Base-by-base conservation (phyloP, 768 basidiomycete species). In the Krasilnikovozyma curviuscula region DNA sequence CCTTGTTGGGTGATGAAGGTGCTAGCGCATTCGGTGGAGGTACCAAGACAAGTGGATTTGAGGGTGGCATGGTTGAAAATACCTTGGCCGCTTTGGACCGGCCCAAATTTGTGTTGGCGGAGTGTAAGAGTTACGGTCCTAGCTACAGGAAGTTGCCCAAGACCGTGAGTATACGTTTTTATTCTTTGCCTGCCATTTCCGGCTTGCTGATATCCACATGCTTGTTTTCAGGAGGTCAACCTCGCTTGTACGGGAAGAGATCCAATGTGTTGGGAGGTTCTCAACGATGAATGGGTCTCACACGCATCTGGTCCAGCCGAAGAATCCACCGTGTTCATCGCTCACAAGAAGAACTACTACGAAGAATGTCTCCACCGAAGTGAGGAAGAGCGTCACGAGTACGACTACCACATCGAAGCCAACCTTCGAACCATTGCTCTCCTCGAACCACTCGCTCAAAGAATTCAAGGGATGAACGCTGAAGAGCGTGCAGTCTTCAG, bases 251-350 rank as follows among this genome's bases (percentile, higher is more conserved):
- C 93, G 3, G 89, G 83, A 10, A 78, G 93, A 25, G 89, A 95
- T 58, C 77, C 85, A 53, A 78, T 95, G 48, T 89, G 83, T 61
- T 83, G 88, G 62, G 86, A 85, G 25, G 88, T 98, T 25, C 73
- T 98, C 39, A 98, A 98, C 61, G 89, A 97, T 60, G 76, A 80
- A 55, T 97, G 93, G 91, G 86, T 97, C 10, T 93, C 91, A 13
- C 91, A 97, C 63, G 91, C 93, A 3, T 91, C 88, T 1, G 93
- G 88, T 84, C 86, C 86, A 8, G 89, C 86, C 19, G 91, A 97
- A 62, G 88, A 91, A 61, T 76, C 88, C 1, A 88, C 84, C 9
- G 93, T 93, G 57, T 75, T 85, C 54, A 58, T 65, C 40, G 73
- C 89, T 6, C 84, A 95, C 65, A 91, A 93, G 71, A 95, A 95